Percentiles rank a stretch among this genome's conserved stretches.
phyloP scores from a whole-genome alignment of 768 basidiomycete genomes.

The Lyophyllum atratum region DNA sequence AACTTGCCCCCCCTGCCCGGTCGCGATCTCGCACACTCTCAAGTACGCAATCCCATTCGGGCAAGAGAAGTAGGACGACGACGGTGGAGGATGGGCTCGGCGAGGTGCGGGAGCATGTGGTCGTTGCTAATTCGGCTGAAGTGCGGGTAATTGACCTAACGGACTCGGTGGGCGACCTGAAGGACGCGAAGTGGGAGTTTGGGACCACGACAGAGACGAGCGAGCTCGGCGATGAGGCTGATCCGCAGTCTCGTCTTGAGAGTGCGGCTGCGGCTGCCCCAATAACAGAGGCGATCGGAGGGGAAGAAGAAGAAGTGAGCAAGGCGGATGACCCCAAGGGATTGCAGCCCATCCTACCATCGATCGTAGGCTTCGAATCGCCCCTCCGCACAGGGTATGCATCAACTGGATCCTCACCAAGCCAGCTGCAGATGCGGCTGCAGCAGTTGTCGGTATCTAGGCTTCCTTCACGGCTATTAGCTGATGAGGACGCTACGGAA shows the following conservation, averaged over 20 bases:
- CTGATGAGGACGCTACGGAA: slow-evolving; percentile 31
- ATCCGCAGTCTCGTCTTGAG: neutral
- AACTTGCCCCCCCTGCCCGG: slow-evolving; percentile 27
- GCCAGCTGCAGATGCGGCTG: slow-evolving; percentile 9
- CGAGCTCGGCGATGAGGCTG: neutral
- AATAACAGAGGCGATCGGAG: neutral
- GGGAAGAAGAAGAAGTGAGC: neutral
- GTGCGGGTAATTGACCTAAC: slow-evolving; percentile 34
- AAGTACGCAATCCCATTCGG: neutral
- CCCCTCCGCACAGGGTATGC: neutral
- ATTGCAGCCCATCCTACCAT: neutral
- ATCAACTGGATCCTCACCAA: slow-evolving; percentile 1
- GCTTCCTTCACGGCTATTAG: neutral
- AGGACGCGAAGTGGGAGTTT: slow-evolving; percentile 54
- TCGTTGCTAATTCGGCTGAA: neutral
- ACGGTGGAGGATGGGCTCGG: slow-evolving; percentile 6
- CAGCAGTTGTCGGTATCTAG: slow-evolving; percentile 1
- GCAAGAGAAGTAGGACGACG: slow-evolving; percentile 16
- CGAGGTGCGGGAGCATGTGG: slow-evolving; percentile 5
- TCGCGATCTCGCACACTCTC: slow-evolving; percentile 32
- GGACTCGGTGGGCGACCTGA: slow-evolving; percentile 17
- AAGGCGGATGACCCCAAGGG: neutral
- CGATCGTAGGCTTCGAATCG: neutral
- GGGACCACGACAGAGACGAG: slow-evolving; percentile 31
- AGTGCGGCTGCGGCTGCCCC: neutral